Conservation (phyloP, 768 basidiomycete species). For the Boletellus emodensis region DNA sequence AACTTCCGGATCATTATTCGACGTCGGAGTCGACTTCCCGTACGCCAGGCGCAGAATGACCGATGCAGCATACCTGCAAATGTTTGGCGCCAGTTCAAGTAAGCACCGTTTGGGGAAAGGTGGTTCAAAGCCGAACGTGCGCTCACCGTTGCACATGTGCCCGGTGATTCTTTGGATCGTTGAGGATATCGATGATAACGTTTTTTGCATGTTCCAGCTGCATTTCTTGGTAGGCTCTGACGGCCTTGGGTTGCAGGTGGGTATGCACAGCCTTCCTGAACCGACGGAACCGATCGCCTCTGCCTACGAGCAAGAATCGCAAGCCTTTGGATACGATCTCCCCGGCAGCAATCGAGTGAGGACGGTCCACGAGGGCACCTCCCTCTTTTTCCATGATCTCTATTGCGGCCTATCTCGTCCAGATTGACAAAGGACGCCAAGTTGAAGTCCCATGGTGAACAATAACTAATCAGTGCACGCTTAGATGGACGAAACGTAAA, state of each 20-base stretch:
- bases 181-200: constrained; percentile 27
- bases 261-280: constrained; percentile 50
- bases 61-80: constrained; percentile 22
- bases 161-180: constrained; percentile 33
- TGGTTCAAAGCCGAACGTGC: too few relatives aligned
- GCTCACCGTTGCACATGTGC: constrained; percentile 46
- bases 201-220: constrained; percentile 34
- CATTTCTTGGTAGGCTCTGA: constrained; percentile 40
- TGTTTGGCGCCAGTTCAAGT: background rate
- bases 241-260: constrained; percentile 47
- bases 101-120: too few relatives aligned
- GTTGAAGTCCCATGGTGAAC: background rate
- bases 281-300: constrained; percentile 52
- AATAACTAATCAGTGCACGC: background rate
- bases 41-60: constrained; percentile 23
- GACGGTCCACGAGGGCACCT: constrained; percentile 45
- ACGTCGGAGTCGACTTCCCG: constrained; percentile 23
- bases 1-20: constrained; percentile 21
- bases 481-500: background rate
- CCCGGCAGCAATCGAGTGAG: constrained; percentile 46
- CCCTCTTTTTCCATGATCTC: constrained; percentile 63
- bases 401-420: constrained; percentile 41
- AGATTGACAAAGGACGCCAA: background rate
- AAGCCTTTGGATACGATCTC: constrained; percentile 51
- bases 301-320: constrained; percentile 46